These are phyloP conservation scores for Coriaria nepalensis DNA, from an alignment of 306 rosid genomes.

Conservation along the genomic window DNA sequence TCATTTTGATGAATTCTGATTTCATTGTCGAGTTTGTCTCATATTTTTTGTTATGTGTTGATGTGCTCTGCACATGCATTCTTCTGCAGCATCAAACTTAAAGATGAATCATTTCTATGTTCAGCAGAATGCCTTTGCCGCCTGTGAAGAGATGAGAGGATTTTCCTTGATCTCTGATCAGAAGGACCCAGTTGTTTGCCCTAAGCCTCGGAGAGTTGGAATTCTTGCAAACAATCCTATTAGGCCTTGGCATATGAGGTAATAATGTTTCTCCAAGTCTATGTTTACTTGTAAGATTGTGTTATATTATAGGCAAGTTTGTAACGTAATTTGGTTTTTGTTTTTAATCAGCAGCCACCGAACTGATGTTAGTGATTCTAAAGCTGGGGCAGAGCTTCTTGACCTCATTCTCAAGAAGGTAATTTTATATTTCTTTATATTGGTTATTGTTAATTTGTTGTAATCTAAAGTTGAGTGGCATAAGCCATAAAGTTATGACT, in stretches of 20 bases:
- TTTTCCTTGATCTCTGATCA: conserved; percentile 24
- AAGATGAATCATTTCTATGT: conserved; percentile 49
- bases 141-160: conserved; percentile 44
- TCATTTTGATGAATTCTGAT: neutral
- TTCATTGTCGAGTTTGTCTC: neutral
- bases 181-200: conserved; percentile 48
- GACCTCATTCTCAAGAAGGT: conserved; percentile 70
- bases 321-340: neutral
- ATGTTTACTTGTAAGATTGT: neutral
- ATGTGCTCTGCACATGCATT: conserved; percentile 30
- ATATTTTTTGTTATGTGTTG: no score
- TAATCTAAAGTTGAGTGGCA: neutral
- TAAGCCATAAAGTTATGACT: neutral
- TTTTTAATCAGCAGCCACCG: conserved; percentile 23
- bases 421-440: neutral
- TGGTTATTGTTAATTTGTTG: neutral
- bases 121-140: conserved; percentile 61
- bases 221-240: conserved; percentile 24
- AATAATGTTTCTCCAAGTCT: neutral
- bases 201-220: conserved; percentile 61
- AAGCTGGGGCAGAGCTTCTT: conserved; percentile 72
- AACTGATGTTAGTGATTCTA: conserved; percentile 45
- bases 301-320: neutral
- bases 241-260: conserved; percentile 54
- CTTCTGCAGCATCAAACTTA: conserved; percentile 22